A percentile compares a stretch with the other conserved stretches of the same genome.
phyloP scores from a whole-genome alignment of 768 basidiomycete species.

The Calocybe indica region DNA sequence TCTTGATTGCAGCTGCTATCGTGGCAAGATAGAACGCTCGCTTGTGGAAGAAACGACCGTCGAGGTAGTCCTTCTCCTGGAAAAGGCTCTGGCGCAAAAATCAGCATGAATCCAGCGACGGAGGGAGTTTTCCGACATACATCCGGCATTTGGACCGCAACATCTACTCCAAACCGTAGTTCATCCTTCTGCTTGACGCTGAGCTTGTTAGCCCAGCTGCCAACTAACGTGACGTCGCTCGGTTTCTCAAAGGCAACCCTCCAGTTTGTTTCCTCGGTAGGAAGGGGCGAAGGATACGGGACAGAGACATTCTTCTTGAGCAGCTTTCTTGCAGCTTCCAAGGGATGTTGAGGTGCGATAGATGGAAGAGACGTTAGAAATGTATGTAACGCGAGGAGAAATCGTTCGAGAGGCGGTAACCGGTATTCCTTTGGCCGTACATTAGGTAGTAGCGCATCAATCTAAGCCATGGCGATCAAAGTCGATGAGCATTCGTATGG shows the following conservation, averaged over 20 bases:
- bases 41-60: conserved; percentile 89
- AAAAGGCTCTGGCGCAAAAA: conserved; percentile 56
- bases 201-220: conserved; percentile 82
- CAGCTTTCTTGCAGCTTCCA: conserved; percentile 53
- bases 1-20: conserved; percentile 56
- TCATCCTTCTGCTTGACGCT: conserved; percentile 68
- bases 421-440: conserved; percentile 59
- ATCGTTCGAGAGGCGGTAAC: conserved; percentile 55
- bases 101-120: conserved; percentile 8
- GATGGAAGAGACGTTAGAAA: conserved; percentile 56
- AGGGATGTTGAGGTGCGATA: conserved; percentile 55
- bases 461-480: conserved; percentile 35
- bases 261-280: conserved; percentile 82
- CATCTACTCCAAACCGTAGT: conserved; percentile 62
- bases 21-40: conserved; percentile 84
- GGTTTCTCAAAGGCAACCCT: conserved; percentile 79
- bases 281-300: conserved; percentile 64
- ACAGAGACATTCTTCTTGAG: conserved; percentile 52
- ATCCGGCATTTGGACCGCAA: conserved; percentile 84
- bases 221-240: conserved; percentile 68
- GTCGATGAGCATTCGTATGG: too few species aligned
- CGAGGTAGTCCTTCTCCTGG: conserved; percentile 92
- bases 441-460: conserved; percentile 76
- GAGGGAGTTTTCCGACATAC: conserved; percentile 34
- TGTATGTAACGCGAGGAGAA: conserved; percentile 63